phyloP scores from a whole-genome alignment of 805 yeast species.

The Allodekkera sacchari region DNA sequence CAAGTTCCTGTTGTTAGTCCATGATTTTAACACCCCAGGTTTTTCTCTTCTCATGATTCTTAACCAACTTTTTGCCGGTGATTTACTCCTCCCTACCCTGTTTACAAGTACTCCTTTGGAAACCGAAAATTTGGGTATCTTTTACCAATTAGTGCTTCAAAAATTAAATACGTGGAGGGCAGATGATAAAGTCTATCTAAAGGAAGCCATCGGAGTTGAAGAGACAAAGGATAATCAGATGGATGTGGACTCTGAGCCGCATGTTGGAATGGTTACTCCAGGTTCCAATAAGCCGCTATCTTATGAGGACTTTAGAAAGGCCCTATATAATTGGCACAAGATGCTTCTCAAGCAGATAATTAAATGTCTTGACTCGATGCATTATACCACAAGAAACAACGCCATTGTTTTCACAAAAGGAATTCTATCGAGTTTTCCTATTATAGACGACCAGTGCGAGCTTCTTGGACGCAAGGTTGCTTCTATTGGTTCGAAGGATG shows the following conservation, averaged over 20 bases:
- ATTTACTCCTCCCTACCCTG: slow-evolving; percentile 43
- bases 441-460: slow-evolving; percentile 58
- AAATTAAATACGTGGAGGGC: slow-evolving; percentile 30
- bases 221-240: slow-evolving; percentile 2
- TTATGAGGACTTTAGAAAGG: slow-evolving; percentile 29
- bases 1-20: slow-evolving; percentile 47
- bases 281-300: slow-evolving; percentile 16
- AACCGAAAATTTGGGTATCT: slow-evolving; percentile 76
- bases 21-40: slow-evolving; percentile 28
- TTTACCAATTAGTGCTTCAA: slow-evolving; percentile 51
- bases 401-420: slow-evolving; percentile 70
- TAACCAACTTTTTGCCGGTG: slow-evolving; percentile 37
- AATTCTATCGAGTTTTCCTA: slow-evolving; percentile 52
- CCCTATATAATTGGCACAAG: slow-evolving; percentile 49
- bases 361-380: slow-evolving; percentile 36
- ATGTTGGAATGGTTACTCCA: slow-evolving; percentile 12
- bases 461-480: slow-evolving; percentile 38
- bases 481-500: slow-evolving; percentile 40
- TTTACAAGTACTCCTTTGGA: slow-evolving; percentile 68
- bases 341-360: slow-evolving; percentile 35
- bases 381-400: slow-evolving; percentile 75
- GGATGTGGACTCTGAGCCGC: slow-evolving; percentile 6
- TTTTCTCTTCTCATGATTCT: slow-evolving; percentile 32
- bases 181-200: slow-evolving; percentile 22
- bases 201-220: slow-evolving; percentile 17